A percentile compares a stretch with the other conserved stretches of the same genome.
These are phyloP conservation scores for Dictyophora rubrovolvata DNA, from an alignment of 768 basidiomycete genomes.

Conservation along the genomic window DNA sequence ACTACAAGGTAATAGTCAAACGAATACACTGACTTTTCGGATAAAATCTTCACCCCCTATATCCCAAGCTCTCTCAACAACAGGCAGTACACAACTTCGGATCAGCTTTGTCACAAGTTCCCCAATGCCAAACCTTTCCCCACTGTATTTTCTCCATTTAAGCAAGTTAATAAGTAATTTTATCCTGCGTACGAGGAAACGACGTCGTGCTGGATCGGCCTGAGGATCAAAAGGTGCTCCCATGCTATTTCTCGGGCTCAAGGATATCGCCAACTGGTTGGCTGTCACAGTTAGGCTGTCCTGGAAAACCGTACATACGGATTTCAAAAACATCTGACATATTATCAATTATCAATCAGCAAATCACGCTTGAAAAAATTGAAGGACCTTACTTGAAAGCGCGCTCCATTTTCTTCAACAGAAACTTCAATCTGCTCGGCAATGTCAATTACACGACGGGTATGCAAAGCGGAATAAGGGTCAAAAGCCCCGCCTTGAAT, in stretches of 20 bases:
- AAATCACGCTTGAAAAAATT: slow-evolving; percentile 25
- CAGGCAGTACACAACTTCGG: slow-evolving; percentile 46
- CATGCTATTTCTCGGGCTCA: slow-evolving; percentile 25
- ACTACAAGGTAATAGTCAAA: background rate
- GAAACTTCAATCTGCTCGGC: slow-evolving; percentile 73
- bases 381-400: slow-evolving; percentile 28
- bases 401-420: slow-evolving; percentile 41
- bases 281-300: slow-evolving; percentile 43
- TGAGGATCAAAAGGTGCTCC: slow-evolving; percentile 62
- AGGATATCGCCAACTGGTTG: slow-evolving; percentile 38
- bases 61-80: slow-evolving; percentile 76
- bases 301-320: slow-evolving; percentile 43
- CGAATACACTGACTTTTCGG: slow-evolving; percentile 39
- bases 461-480: slow-evolving; percentile 60
- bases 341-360: background rate
- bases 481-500: slow-evolving; percentile 77
- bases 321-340: slow-evolving; percentile 46
- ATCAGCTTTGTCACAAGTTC: slow-evolving; percentile 47
- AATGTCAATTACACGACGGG: slow-evolving; percentile 58
- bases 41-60: slow-evolving; percentile 67
- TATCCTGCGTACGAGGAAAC: slow-evolving; percentile 53
- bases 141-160: slow-evolving; percentile 65
- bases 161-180: slow-evolving; percentile 71
- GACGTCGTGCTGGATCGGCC: slow-evolving; percentile 56
- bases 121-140: slow-evolving; percentile 48